Conservation (phyloP, 768 basidiomycete genomes). For the Lepiota venenata region DNA sequence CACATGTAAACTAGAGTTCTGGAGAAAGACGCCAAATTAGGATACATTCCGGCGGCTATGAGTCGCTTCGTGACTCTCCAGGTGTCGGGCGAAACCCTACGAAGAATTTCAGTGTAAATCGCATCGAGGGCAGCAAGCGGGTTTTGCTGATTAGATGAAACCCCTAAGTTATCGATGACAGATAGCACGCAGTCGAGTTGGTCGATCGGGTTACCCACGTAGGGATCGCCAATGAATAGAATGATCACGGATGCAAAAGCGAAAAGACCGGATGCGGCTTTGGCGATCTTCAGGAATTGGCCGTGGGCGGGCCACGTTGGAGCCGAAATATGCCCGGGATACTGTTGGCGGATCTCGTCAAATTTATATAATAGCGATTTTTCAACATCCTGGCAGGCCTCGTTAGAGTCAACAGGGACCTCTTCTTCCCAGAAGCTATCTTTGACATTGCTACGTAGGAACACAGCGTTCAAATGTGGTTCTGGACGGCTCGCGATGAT, state of each 20-base stretch:
- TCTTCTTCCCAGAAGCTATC: neutral
- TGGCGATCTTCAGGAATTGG: constrained; percentile 13
- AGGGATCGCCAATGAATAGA: constrained; percentile 17
- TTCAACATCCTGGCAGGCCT: constrained; percentile 17
- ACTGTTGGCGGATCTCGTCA: constrained; percentile 2
- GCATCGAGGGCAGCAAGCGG: neutral
- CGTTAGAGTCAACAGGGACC: constrained; percentile 10
- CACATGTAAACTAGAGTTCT: no score
- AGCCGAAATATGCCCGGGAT: neutral
- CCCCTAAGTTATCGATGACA: neutral
- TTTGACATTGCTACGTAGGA: neutral
- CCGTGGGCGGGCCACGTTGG: constrained; percentile 17
- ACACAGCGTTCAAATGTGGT: constrained; percentile 15
- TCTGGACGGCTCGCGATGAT: constrained; percentile 27
- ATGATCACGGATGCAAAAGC: constrained; percentile 21
- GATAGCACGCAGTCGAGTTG: constrained; percentile 8
- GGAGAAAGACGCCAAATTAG: no score
- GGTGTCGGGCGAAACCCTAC: neutral
- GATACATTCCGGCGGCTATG: neutral
- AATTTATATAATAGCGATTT: constrained; percentile 15
- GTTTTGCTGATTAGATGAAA: neutral
- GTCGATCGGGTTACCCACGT: neutral
- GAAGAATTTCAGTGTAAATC: neutral
- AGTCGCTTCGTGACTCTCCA: neutral
- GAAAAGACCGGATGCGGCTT: constrained; percentile 22